Evolutionary conservation across 106 monocot genomes (phyloP).

Genomic region (Ottelia alismoides): DNA sequence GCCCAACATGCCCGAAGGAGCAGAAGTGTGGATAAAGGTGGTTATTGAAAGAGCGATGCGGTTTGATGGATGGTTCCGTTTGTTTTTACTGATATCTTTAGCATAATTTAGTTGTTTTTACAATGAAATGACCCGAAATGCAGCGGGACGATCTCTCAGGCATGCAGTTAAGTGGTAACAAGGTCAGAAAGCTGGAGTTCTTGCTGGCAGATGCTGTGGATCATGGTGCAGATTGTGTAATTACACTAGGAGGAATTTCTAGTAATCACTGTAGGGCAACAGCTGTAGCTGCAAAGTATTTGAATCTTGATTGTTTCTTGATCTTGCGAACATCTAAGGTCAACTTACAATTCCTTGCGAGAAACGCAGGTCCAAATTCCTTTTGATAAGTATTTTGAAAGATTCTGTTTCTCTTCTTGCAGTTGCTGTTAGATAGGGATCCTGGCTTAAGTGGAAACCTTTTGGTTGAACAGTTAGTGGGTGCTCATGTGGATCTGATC

Average conservation of each 20-base stretch:
- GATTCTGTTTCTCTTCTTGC: background rate
- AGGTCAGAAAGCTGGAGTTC: conserved; percentile 92
- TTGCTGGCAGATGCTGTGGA: conserved; percentile 84
- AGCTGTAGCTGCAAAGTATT: conserved; percentile 87
- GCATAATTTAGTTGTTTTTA: background rate
- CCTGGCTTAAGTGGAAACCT: conserved; percentile 92
- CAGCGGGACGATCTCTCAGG: conserved; percentile 96
- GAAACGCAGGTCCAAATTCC: background rate
- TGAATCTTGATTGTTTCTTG: conserved; percentile 83
- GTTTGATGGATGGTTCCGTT: background rate
- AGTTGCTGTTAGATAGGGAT: conserved; percentile 71
- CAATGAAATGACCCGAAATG: background rate
- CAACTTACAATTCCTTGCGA: background rate
- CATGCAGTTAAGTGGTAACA: conserved; percentile 98
- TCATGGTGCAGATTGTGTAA: conserved; percentile 75
- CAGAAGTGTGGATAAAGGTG: conserved; percentile 98
- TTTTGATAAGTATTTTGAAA: background rate
- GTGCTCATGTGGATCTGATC: conserved; percentile 87
- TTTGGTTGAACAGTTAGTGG: conserved; percentile 84
- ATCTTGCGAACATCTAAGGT: conserved; percentile 97
- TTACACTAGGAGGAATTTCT: conserved; percentile 92
- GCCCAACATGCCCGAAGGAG: conserved; percentile 64
- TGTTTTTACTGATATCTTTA: background rate
- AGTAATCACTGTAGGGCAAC: conserved; percentile 98
- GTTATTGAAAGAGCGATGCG: background rate